Base-by-base conservation (phyloP, 208 protist species). In the Acanthamoeba rhysodes region DNA sequence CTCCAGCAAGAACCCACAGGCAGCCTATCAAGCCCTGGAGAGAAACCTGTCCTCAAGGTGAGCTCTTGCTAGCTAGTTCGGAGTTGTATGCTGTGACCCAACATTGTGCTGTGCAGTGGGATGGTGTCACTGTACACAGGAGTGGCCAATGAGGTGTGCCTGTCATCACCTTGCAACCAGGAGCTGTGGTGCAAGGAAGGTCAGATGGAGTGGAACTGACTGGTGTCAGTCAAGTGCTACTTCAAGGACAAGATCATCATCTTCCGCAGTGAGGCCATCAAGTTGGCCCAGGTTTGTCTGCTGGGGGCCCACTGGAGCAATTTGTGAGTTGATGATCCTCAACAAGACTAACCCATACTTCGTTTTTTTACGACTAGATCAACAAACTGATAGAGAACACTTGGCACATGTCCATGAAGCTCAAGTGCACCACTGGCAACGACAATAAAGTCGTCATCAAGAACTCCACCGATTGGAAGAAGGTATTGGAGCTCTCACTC, bases 231-330 rank as follows among this genome's bases (percentile, higher is more conserved):
- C 74, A 82, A 82, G 41, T 82, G 74, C 24, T 82, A 82, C 74
- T 82, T 53, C 74, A 82, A 82, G 74, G 74, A 82, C 37, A 20
- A 82, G 41, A 82, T 82, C 18, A 41, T 53, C 74, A 82, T 82
- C 41, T 82, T 82, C 37, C 32, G 74, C 6, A 41, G 74, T 9
- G 74, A 82, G 32, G 10, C 27, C 3, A 82, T 82, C 27, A 34
- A 41, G 20, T 78, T 45, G 1, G 41, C 41, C 41, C 41, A 45
- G 41, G 41, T 45, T 45, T 5, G 41, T 45, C 5, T 45, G 41
- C 41, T n/a, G n/a, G n/a, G n/a, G n/a, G 41, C 41, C 41, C 41
- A 45, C 41, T 45, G 1, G 5, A 45, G 5, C 5, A 5, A 5
- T 45, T n/a, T n/a, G n/a, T n/a, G n/a, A n/a, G n/a, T n/a, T n/a